Percentiles rank a stretch among this genome's conserved stretches.
Conservation (phyloP, 2,329 filamentous ascomycete genomes). For the Aspergillus terreus region DNA sequence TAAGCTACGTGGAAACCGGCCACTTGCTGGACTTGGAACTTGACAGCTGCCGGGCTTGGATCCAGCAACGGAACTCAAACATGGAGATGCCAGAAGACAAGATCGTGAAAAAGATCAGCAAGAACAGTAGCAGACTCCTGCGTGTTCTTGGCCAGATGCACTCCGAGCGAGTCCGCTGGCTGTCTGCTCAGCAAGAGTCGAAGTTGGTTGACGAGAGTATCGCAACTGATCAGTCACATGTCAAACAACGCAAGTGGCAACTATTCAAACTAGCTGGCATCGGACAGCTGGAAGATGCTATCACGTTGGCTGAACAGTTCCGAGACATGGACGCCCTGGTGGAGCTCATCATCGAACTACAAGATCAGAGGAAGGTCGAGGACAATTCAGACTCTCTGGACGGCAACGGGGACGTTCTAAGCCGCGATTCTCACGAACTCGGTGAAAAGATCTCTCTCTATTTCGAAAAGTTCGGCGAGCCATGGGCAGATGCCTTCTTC, state of each 20-base stretch:
- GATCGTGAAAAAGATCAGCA: conserved; percentile 46
- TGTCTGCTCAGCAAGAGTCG: conserved; percentile 49
- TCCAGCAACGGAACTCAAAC: conserved; percentile 27
- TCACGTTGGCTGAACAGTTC: conserved; percentile 60
- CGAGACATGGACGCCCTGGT: conserved; percentile 62
- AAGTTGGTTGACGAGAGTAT: conserved; percentile 48
- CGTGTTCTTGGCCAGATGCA: conserved; percentile 57
- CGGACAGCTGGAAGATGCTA: conserved; percentile 55
- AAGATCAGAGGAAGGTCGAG: conserved; percentile 33
- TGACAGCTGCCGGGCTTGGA: conserved; percentile 38
- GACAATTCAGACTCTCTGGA: conserved; percentile 12
- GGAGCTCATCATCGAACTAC: conserved; percentile 42
- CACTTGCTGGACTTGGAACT: conserved; percentile 40
- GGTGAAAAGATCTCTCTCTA: conserved; percentile 42
- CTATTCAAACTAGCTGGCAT: conserved; percentile 48
- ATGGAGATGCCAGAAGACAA: conserved; percentile 30
- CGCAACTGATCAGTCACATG: conserved; percentile 43
- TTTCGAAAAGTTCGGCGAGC: conserved; percentile 49
- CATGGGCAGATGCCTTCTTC: conserved; percentile 68
- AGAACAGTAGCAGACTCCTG: conserved; percentile 53
- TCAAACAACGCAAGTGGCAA: conserved; percentile 43
- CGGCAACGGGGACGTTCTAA: conserved; percentile 12
- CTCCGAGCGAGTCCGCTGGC: conserved; percentile 59
- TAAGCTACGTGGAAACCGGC: conserved; percentile 36
- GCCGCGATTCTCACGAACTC: conserved; percentile 30